Base-by-base conservation (phyloP, 768 basidiomycete species). In the Heimioporus sp. region DNA sequence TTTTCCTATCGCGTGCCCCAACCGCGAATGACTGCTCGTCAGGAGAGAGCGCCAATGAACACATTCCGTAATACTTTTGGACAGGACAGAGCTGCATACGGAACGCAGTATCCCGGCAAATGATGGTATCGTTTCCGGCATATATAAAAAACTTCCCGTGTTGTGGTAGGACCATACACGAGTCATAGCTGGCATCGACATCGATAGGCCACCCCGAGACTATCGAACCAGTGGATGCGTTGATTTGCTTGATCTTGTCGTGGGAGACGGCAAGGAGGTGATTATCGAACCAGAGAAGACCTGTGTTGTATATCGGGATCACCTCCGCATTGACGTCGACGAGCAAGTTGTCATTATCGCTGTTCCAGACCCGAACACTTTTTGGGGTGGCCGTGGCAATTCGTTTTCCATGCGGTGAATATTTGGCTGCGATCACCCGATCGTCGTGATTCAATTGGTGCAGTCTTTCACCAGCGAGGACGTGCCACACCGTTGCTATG, bases 351-450 rank as follows among this genome's bases (percentile, higher is more conserved):
- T 47, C 40, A 24, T 48, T 12, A 15, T 15, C 12, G 52, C 49
- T 34, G 32, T 51, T 46, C 20, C 19, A 49, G 38, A 53, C 9
- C 1, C 28, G 46, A 19, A 57, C 16, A 8, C 16, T 38, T 1
- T 17, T 13, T 6, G 30, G 10, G 5, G 47, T 46, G 12, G 44
- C 47, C 2, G 52, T 56, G 4, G 48, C 55, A 13, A 56, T 54
- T 17, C 31, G 55, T 4, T 48, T 32, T 10, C 52, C 48, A 5
- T 49, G 15, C 1, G 44, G 47, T 2, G 52, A 46, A 35, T 44
- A 49, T 30, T 39, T 56, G 1, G 41, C 43, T 19, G 53, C 46
- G 0, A 17, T 35, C 8, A 54, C 20, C 16, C 1, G 4, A 8
- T 11, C 1, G 0, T 31, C 2, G 10, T 38, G 44, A 4, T 4